These are phyloP conservation scores for Clitoria ternatea DNA, from an alignment of 306 rosid genomes.

Conservation along the genomic window DNA sequence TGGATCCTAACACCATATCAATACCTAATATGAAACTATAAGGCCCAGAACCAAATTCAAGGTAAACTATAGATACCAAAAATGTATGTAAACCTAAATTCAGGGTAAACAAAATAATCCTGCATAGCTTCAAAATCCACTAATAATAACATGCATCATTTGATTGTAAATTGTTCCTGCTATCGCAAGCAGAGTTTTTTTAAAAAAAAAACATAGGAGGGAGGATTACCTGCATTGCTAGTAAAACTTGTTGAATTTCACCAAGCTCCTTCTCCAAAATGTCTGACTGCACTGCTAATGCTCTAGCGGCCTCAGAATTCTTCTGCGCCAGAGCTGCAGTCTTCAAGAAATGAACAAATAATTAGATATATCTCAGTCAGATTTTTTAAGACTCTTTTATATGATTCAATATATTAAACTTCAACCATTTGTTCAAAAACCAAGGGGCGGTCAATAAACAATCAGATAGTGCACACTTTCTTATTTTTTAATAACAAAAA, in stretches of 20 bases:
- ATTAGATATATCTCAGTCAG: slow-evolving; percentile 16
- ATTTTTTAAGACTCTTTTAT: neutral
- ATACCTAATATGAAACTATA: neutral
- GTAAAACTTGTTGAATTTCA: slow-evolving; percentile 81
- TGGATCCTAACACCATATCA: too few relatives aligned
- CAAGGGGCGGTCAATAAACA: neutral
- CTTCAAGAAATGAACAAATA: slow-evolving; percentile 46
- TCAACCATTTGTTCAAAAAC: slow-evolving; percentile 11
- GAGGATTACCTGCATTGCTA: slow-evolving; percentile 85
- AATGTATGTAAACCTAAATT: neutral
- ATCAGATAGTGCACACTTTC: neutral
- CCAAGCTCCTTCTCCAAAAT: slow-evolving; percentile 84
- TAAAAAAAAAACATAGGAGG: neutral
- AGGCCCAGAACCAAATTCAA: neutral
- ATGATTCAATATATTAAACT: slow-evolving; percentile 8
- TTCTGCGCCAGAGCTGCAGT: slow-evolving; percentile 78
- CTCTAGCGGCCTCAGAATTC: slow-evolving; percentile 80
- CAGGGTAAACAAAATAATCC: neutral
- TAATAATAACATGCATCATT: neutral
- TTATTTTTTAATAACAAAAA: neutral
- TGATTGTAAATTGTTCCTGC: neutral
- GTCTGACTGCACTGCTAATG: slow-evolving; percentile 71
- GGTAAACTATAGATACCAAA: neutral
- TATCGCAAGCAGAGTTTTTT: neutral
- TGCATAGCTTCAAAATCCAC: neutral